Conservation (phyloP, 257 asterid species). For the Solanum pimpinellifolium region DNA sequence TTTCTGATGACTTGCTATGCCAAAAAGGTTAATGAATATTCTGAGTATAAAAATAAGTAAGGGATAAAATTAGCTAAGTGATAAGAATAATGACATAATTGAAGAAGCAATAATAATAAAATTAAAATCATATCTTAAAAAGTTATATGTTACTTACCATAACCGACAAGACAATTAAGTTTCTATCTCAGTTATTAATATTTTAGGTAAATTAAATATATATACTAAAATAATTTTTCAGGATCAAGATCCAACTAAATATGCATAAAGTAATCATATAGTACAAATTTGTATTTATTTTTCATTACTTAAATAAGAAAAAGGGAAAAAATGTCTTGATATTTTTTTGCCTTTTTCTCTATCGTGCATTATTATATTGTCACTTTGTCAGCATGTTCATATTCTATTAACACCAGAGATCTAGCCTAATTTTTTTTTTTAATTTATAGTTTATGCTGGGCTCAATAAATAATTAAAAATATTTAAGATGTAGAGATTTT, state of each 20-base stretch:
- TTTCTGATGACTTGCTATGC: background rate
- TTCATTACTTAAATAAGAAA: background rate
- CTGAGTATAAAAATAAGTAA: background rate
- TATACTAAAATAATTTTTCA: background rate
- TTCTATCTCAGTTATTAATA: too few species aligned
- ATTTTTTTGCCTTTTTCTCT: background rate
- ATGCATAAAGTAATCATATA: background rate
- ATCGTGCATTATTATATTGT: background rate
- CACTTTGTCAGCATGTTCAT: background rate
- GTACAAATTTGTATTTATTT: background rate
- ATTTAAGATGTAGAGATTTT: too few species aligned
- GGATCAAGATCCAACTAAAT: background rate
- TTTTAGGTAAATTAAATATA: background rate
- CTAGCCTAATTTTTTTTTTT: too few species aligned
- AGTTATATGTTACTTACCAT: background rate
- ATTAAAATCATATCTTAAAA: background rate
- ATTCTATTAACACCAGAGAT: background rate
- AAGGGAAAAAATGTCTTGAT: background rate
- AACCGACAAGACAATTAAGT: background rate
- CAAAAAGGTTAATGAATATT: background rate
- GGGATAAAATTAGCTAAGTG: background rate
- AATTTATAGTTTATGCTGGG: too few species aligned
- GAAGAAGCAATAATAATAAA: background rate
- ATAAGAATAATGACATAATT: background rate
- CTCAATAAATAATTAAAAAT: too few species aligned